phyloP scores from a whole-genome alignment of 495 filamentous ascomycete genomes.

The Ramalina peruviana region DNA sequence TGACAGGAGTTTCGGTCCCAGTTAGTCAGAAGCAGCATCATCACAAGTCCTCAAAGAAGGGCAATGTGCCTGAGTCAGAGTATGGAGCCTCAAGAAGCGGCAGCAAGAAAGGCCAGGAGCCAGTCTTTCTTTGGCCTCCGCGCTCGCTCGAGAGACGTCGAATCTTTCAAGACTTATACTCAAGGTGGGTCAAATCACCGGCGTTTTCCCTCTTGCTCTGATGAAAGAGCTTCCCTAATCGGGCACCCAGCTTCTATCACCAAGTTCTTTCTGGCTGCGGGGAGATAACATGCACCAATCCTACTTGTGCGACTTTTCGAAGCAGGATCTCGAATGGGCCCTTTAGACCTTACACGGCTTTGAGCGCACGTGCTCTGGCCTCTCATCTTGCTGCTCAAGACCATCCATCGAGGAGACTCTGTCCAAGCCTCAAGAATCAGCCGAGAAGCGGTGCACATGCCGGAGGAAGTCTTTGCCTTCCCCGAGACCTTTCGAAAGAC shows the following conservation, averaged over 20 bases:
- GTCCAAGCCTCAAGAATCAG: conserved; percentile 27
- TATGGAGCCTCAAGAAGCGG: no score
- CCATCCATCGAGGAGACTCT: conserved; percentile 61
- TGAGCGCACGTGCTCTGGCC: conserved; percentile 64
- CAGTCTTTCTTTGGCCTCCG: conserved; percentile 29
- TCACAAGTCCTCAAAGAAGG: no score
- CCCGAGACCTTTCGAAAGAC: no score
- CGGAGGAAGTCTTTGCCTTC: no score
- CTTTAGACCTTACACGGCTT: conserved; percentile 54
- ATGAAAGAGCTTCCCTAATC: not conserved
- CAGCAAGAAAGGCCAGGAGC: conserved; percentile 16
- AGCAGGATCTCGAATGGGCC: conserved; percentile 51
- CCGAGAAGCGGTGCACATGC: not conserved
- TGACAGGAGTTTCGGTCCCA: no score
- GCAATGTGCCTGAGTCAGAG: no score
- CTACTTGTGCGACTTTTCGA: conserved; percentile 70
- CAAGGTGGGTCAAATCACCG: conserved; percentile 3
- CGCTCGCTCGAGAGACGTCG: conserved; percentile 10
- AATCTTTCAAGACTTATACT: conserved; percentile 7
- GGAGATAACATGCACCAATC: conserved; percentile 50
- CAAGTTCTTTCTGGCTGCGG: conserved; percentile 78
- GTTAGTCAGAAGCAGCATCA: no score
- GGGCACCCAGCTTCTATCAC: conserved; percentile 48
- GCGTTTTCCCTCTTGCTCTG: not conserved
- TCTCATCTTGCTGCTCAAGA: conserved; percentile 67